These are phyloP conservation scores for Pseudoturritis turrita DNA, from an alignment of 345 rosid genomes.

Conservation along the genomic window DNA sequence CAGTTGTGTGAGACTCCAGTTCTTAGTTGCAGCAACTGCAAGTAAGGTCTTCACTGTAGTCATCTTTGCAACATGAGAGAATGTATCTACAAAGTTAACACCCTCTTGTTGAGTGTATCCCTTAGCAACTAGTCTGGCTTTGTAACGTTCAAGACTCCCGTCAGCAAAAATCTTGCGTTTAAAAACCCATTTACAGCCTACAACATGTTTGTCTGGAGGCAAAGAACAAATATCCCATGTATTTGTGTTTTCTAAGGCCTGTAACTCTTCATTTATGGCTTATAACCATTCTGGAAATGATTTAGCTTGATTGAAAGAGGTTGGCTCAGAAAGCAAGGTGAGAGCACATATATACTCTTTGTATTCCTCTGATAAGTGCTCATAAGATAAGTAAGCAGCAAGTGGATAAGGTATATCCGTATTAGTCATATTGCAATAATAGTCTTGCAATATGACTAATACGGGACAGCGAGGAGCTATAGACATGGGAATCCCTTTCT, in stretches of 20 bases:
- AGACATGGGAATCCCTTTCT: no score
- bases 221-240: neutral
- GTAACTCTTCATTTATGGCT: neutral
- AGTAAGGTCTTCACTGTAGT: neutral
- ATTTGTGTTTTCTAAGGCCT: neutral
- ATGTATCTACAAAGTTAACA: neutral
- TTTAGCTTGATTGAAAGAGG: neutral
- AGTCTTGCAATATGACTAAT: no score
- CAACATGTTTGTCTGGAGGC: neutral
- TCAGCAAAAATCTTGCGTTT: neutral
- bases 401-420: no score
- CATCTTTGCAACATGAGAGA: neutral
- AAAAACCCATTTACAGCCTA: neutral
- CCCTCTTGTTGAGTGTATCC: neutral
- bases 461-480: no score
- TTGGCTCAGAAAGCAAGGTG: rapidly evolving
- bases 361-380: neutral
- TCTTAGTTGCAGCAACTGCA: neutral
- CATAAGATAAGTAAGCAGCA: neutral
- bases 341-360: neutral
- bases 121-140: neutral
- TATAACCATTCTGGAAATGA: neutral
- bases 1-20: neutral
- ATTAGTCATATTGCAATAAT: neutral
- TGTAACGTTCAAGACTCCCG: neutral